Conservation (phyloP, 164 flowering plant genomes). For the Brasenia schreberi region DNA sequence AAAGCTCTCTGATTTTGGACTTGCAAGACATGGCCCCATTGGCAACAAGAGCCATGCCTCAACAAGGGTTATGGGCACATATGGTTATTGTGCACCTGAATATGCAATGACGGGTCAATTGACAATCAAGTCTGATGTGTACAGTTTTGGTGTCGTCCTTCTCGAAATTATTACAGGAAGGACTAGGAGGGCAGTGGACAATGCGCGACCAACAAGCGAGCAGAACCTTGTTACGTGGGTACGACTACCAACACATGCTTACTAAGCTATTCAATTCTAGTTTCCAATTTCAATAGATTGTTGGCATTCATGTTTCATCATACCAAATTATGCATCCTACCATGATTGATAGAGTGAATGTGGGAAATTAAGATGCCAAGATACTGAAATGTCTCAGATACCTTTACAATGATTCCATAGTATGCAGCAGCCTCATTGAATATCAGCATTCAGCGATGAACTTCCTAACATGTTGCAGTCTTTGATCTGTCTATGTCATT, state of each 20-base stretch:
- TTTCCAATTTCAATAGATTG: too few relatives aligned
- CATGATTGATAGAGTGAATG: too few relatives aligned
- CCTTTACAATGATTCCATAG: too few relatives aligned
- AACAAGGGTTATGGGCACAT: slow-evolving; percentile 86
- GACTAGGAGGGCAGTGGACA: slow-evolving; percentile 74
- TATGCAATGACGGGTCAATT: slow-evolving; percentile 78
- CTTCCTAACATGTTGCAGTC: too few relatives aligned
- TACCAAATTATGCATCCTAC: too few relatives aligned
- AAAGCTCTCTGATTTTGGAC: slow-evolving; percentile 85
- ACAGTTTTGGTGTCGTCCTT: slow-evolving; percentile 89
- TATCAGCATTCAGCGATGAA: too few relatives aligned
- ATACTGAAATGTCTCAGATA: too few relatives aligned
- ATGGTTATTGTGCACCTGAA: slow-evolving; percentile 88
- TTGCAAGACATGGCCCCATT: slow-evolving; percentile 80
- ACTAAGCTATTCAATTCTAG: too few relatives aligned
- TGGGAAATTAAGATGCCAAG: too few relatives aligned
- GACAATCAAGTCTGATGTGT: slow-evolving; percentile 73
- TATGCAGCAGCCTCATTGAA: too few relatives aligned
- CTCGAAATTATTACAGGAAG: slow-evolving; percentile 73
- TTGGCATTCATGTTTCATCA: too few relatives aligned
- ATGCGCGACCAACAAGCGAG: slow-evolving; percentile 43
- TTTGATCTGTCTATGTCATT: too few relatives aligned
- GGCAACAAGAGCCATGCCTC: slow-evolving; percentile 66
- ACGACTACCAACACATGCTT: slow-evolving; percentile 5
- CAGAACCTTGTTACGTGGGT: slow-evolving; percentile 78